Base-by-base conservation (phyloP, 2,329 filamentous ascomycete species). In the Thelonectria rubi region DNA sequence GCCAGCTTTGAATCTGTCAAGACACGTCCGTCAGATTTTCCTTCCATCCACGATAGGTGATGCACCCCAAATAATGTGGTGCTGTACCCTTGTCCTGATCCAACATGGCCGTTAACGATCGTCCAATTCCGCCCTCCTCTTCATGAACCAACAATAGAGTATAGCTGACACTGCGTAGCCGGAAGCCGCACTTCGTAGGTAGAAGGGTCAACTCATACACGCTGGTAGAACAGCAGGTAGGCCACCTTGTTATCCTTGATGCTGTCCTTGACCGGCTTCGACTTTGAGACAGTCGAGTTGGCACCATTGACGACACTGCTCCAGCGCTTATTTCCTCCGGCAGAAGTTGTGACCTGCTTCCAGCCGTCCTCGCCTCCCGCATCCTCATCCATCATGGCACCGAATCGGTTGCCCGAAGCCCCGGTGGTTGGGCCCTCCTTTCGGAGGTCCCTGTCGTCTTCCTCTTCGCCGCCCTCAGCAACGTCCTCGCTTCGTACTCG, bases 201-300 rank as follows among this genome's bases (percentile, higher is more conserved):
- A 45, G 17, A 8, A 37, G 15, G 20, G n/a, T 14, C 39, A 46
- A n/a, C 51, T 73, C 68, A 86, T 63, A 95, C 86, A 72, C 88
- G 88, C 80, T 97, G 91, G 77, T 99, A 99, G 80, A 99, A 97
- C 73, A 99, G 80, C 68, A 99, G 87, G 79, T 99, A 99, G 4
- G 95, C 95, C 60, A 97, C 94, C 83, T 97, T 97, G 83, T 94
- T 97, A 77, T 98, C 94, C 78, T 92, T 93, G 74, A 91, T 85
- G 67, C 80, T 86, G 70, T 88, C 88, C 76, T 87, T 83, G 75
- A 81, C 65, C 77, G 87, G 77, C 79, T 86, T 83, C 72, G 82
- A 67, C 80, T 86, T 84, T 79, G 82, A 78, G 78, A 80, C 79
- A 72, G 81, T 46, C 83, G 83, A 88, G 43, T 56, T 78, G n/a